A percentile compares a stretch with the other conserved stretches of the same genome.
phyloP scores from a whole-genome alignment of 805 yeast species.

The Lipomyces orientalis region DNA sequence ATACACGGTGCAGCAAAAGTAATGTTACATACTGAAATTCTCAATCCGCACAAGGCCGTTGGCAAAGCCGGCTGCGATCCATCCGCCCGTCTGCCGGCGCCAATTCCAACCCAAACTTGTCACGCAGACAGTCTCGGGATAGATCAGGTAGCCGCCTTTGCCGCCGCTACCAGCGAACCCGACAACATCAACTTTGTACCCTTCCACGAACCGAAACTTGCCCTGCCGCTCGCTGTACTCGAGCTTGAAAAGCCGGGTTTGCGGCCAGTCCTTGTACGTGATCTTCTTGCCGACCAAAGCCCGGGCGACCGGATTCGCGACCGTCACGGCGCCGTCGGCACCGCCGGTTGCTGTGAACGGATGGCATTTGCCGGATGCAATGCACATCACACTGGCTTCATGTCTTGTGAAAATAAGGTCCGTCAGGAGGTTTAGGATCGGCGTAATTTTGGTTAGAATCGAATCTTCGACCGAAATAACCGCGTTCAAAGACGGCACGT shows the following conservation, averaged over 20 bases:
- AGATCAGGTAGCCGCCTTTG: neutral
- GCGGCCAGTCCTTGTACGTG: constrained; percentile 23
- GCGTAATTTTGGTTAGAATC: constrained; percentile 4
- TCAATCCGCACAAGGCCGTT: constrained; percentile 33
- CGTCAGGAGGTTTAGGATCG: neutral
- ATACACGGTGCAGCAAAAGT: neutral
- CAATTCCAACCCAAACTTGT: constrained; percentile 23
- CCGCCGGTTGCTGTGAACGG: constrained; percentile 32
- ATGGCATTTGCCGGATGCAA: constrained; percentile 30
- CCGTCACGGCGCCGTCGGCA: constrained; percentile 33
- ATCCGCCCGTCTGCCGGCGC: constrained; percentile 20
- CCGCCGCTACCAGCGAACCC: neutral
- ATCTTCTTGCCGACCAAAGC: constrained; percentile 7
- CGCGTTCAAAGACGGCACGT: constrained; percentile 3
- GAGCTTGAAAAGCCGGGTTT: constrained; percentile 18
- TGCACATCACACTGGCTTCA: constrained; percentile 23
- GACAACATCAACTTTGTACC: constrained; percentile 16
- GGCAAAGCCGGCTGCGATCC: constrained; percentile 33
- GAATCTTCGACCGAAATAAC: constrained; percentile 18
- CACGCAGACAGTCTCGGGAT: constrained; percentile 21
- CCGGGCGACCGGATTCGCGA: constrained; percentile 26
- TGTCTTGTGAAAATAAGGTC: constrained; percentile 8
- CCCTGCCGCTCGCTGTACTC: constrained; percentile 3
- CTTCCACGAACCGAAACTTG: constrained; percentile 29
- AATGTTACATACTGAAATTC: constrained; percentile 16